Evolutionary conservation across 2,329 filamentous ascomycete species (phyloP).

Genomic region (Clarireedia sp.): DNA sequence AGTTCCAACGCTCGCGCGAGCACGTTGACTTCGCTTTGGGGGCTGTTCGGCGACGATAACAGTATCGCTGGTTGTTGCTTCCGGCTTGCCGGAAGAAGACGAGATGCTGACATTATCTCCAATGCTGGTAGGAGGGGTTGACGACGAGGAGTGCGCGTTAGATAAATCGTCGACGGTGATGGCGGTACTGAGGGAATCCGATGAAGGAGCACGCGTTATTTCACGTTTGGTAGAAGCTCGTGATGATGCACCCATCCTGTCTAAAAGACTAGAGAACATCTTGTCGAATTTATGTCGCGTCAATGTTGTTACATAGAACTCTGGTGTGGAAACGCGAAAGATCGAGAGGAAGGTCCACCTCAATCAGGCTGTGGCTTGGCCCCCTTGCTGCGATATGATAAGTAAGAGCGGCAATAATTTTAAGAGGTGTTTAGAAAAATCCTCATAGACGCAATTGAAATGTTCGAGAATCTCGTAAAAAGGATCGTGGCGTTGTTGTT

Average conservation of each 20-base stretch:
- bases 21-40: conserved; percentile 45
- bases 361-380: conserved; percentile 7
- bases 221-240: conserved; percentile 10
- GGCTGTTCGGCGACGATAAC: conserved; percentile 7
- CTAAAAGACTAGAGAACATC: conserved; percentile 20
- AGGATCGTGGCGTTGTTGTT: neutral
- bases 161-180: conserved; percentile 24
- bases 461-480: neutral
- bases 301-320: conserved; percentile 1
- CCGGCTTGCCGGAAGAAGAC: conserved; percentile 34
- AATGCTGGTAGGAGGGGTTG: conserved; percentile 58
- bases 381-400: neutral
- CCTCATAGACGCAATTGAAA: neutral
- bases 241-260: conserved; percentile 17
- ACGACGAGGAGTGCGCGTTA: conserved; percentile 26
- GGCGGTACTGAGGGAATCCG: conserved; percentile 23
- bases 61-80: conserved; percentile 11
- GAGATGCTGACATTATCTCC: conserved; percentile 53
- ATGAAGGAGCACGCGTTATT: conserved; percentile 22
- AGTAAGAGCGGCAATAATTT: neutral
- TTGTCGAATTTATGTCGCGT: conserved; percentile 10
- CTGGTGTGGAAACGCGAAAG: conserved; percentile 9
- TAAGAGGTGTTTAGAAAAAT: neutral
- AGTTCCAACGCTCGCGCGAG: conserved; percentile 46
- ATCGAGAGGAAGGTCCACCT: conserved; percentile 3